Evolutionary conservation across 805 yeast species (phyloP), one percentile per base, ranked within the genome.

Genomic region (Brettanomyces sp.): DNA sequence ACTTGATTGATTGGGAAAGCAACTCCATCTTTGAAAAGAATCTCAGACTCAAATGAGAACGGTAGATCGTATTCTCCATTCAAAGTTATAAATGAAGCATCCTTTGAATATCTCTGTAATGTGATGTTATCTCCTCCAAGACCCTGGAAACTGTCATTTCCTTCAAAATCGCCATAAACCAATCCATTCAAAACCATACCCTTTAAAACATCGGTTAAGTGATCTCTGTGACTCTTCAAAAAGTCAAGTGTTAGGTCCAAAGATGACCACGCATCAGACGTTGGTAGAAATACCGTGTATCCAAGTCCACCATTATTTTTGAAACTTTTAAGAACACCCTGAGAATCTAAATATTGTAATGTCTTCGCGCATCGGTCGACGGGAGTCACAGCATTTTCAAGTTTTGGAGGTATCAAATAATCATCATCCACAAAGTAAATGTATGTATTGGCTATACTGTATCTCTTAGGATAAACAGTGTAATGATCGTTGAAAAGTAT

Each of bases 1-100:
- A 85, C 67, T 4, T 71, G 61, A 35, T 72, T 66, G 11, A 85
- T 66, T 1, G 90, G 79, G 58, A 87, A 96, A 1, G 85, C 77
- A 0, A 90, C 95, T 1, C 98, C 98, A 59, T 85, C 83, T 51
- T 77, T 79, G 59, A 85, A 90, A 12, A 90, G 57, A 5, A 86
- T 73, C 58, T 90, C 96, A 1, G 77, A 63, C 48, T 76, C 72
- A 44, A 70, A 53, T 0, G 72, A 67, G 1, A 74, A 49, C 1
- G 64, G 50, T 4, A 75, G 35, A 5, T 51, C 46, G n/a, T 55
- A 60, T 12, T 44, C 40, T 24, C 55, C 49, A 24, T 55, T 49
- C 21, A 59, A 35, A 5, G 55, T 36, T 5, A 33, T 12, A 12
- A 36, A 14, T 1, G 47, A 50, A 4, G 21, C 30, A 6, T 44